These are phyloP conservation scores for Spathaspora sp. DNA, from an alignment of 1,139 yeast genomes.

Conservation along the genomic window DNA sequence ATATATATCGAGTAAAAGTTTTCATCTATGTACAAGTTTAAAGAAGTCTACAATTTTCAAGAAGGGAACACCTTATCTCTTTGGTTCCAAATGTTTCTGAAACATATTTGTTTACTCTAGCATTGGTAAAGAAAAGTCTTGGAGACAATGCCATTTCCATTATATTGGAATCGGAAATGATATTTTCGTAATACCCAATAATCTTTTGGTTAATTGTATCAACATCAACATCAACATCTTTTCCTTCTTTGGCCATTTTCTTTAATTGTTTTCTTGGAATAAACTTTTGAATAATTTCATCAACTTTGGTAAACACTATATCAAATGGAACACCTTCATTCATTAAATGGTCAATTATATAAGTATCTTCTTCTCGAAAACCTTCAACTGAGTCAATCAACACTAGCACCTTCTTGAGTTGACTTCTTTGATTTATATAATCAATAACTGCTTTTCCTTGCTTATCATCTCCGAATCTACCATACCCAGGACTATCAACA, in stretches of 20 bases:
- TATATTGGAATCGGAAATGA: constrained; percentile 23
- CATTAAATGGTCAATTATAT: constrained; percentile 50
- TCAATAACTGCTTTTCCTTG: constrained; percentile 72
- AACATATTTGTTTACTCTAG: constrained; percentile 23
- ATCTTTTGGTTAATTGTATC: not conserved
- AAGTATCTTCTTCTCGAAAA: constrained; percentile 53
- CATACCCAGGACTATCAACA: constrained; percentile 89
- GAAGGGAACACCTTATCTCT: constrained; percentile 34
- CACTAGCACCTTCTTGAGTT: constrained; percentile 57
- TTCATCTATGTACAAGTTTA: constrained; percentile 4
- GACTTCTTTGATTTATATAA: constrained; percentile 54
- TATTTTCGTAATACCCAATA: constrained; percentile 18
- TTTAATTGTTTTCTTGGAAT: constrained; percentile 10
- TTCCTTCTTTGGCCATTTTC: not conserved
- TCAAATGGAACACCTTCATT: constrained; percentile 67
- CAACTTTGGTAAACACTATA: constrained; percentile 74
- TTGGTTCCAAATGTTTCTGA: constrained; percentile 31
- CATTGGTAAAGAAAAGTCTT: constrained; percentile 34
- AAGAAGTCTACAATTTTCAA: constrained; percentile 29
- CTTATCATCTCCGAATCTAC: constrained; percentile 54
- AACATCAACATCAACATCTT: not conserved
- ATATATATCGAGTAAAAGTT: constrained; percentile 2
- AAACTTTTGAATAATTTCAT: constrained; percentile 40
- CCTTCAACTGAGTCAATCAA: constrained; percentile 62
- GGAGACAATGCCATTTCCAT: constrained; percentile 29